Evolutionary conservation across 23 red algal species (phyloP).

Genomic region (Gracilariopsis chorda): DNA sequence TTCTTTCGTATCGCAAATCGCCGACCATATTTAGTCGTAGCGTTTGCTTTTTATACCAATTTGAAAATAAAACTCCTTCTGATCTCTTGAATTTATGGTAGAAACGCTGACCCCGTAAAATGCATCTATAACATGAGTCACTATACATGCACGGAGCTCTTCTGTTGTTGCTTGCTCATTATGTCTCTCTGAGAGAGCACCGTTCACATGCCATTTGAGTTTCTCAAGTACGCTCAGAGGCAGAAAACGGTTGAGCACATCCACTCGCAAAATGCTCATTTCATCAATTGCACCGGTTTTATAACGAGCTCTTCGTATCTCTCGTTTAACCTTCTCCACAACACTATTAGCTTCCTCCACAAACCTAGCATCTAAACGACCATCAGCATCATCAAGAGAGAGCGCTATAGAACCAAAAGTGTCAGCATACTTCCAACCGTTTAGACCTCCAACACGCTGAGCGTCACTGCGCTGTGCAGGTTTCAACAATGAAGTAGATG

Average conservation of each 20-base stretch:
- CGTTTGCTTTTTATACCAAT: neutral
- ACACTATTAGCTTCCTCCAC: neutral
- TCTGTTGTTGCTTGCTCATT: neutral
- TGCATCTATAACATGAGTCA: neutral
- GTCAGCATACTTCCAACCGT: too few relatives aligned
- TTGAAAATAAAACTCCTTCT: neutral
- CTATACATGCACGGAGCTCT: neutral
- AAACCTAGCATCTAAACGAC: neutral
- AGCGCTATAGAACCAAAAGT: too few relatives aligned
- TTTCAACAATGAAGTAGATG: too few relatives aligned
- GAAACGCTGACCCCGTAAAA: neutral
- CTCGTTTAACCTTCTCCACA: neutral
- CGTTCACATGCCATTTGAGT: neutral
- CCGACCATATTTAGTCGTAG: neutral
- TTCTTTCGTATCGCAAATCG: neutral
- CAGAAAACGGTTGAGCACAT: neutral
- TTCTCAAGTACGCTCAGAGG: neutral
- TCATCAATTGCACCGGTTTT: neutral
- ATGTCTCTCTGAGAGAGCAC: neutral
- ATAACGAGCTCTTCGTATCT: too few relatives aligned
- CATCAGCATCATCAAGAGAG: neutral
- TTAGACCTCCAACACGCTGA: too few relatives aligned
- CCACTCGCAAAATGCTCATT: neutral
- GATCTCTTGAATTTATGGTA: neutral
- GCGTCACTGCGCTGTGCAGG: too few relatives aligned